A percentile compares a stretch with the other conserved stretches of the same genome.
phyloP scores from a whole-genome alignment of 2,329 filamentous ascomycete species.

The Colletotrichum theobromicola region DNA sequence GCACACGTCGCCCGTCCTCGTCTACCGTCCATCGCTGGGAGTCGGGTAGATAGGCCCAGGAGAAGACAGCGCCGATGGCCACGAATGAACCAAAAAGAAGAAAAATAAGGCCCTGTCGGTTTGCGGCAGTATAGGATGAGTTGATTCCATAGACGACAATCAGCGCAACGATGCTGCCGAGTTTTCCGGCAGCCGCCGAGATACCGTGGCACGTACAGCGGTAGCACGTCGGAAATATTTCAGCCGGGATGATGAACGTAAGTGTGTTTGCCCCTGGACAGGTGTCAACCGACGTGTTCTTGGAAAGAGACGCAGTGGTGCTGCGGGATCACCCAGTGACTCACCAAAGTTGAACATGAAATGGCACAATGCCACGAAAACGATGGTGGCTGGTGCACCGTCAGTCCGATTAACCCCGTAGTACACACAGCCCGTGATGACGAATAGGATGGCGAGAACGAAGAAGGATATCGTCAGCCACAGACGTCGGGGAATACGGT shows the following conservation, averaged over 20 bases:
- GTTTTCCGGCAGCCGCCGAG: slow-evolving; percentile 64
- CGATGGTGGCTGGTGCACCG: slow-evolving; percentile 51
- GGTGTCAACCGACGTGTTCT: slow-evolving; percentile 8
- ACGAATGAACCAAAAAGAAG: slow-evolving; percentile 56
- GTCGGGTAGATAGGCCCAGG: slow-evolving; percentile 58
- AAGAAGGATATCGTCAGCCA: slow-evolving; percentile 58
- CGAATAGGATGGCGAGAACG: slow-evolving; percentile 49
- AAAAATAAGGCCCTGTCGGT: slow-evolving; percentile 54
- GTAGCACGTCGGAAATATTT: slow-evolving; percentile 69
- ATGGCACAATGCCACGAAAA: slow-evolving; percentile 57
- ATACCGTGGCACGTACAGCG: slow-evolving; percentile 68
- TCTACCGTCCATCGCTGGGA: slow-evolving; percentile 45
- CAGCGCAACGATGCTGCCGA: slow-evolving; percentile 59
- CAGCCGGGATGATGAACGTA: slow-evolving; percentile 68
- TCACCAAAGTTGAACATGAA: slow-evolving; percentile 61
- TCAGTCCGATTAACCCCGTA: slow-evolving; percentile 48
- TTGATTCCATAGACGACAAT: slow-evolving; percentile 57
- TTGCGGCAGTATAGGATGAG: slow-evolving; percentile 42
- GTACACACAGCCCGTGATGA: slow-evolving; percentile 55
- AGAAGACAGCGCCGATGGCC: slow-evolving; percentile 52
- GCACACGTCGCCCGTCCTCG: slow-evolving; percentile 35
- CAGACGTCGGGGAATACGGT: slow-evolving; percentile 51
- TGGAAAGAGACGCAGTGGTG: background rate
- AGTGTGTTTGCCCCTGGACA: slow-evolving; percentile 61
- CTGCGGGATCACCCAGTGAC: slow-evolving; percentile 13